Percentiles rank a stretch among this genome's conserved stretches.
Evolutionary conservation across 345 rosid genomes (phyloP).

Genomic region (Brassica juncea): DNA sequence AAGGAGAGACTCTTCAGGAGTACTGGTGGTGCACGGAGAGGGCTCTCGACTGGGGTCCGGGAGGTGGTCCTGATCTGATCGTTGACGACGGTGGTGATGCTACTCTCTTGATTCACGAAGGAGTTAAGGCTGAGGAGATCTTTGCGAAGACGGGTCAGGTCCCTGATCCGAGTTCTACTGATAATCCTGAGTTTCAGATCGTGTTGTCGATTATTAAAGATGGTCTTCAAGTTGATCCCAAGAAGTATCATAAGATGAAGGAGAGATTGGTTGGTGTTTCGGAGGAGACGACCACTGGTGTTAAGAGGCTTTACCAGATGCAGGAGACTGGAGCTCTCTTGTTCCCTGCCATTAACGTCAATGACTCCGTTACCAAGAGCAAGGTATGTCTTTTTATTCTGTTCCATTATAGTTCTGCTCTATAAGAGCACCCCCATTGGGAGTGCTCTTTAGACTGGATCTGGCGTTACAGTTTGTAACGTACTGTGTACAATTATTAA

Average conservation of each 20-base stretch:
- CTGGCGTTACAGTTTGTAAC: too few relatives aligned
- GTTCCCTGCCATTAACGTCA: not conserved
- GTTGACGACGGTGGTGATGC: constrained; percentile 98
- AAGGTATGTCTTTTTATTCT: constrained; percentile 37
- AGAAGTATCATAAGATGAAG: constrained; percentile 47
- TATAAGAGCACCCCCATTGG: not conserved
- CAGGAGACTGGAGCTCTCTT: not conserved
- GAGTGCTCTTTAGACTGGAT: too few relatives aligned
- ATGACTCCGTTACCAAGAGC: constrained; percentile 61
- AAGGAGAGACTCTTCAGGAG: constrained; percentile 46
- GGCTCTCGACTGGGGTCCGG: constrained; percentile 90
- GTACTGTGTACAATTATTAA: too few relatives aligned
- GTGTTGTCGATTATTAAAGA: constrained; percentile 62
- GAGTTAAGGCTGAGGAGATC: constrained; percentile 83
- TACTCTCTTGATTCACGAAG: constrained; percentile 85
- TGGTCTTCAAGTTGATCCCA: constrained; percentile 54
- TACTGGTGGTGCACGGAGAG: constrained; percentile 99
- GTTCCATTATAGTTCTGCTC: not conserved
- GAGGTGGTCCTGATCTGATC: constrained; percentile 29
- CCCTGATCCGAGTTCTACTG: constrained; percentile 63
- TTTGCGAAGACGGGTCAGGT: constrained; percentile 67
- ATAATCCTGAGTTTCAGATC: constrained; percentile 70
- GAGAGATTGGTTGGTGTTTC: constrained; percentile 79
- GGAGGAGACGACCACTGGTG: constrained; percentile 86
- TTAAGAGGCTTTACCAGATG: constrained; percentile 66